Base-by-base conservation (phyloP, 257 asterid genomes). In the Solanum peruvianum region DNA sequence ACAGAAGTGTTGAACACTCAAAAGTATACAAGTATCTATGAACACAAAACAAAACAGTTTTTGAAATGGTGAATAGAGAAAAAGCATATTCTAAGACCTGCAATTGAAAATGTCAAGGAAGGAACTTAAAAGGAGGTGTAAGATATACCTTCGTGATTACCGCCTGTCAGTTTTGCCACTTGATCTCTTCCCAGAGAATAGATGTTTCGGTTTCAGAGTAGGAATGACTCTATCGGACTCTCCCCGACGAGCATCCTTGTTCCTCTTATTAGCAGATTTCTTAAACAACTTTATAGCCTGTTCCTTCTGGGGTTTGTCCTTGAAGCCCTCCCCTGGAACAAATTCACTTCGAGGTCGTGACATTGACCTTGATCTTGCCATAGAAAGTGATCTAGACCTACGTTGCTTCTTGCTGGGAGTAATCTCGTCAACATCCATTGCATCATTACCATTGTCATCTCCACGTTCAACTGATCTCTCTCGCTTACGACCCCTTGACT, bases 211-310 rank as follows among this genome's bases (percentile, higher is more conserved):
- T 83, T 47, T 96, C 89, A 93, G 93, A 52, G 89, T 85, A 86
- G 99, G 98, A 88, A 97, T 96, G 81, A 92, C 95, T 88, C 99
- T 96, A 86, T 97, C 99, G 0, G 94, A 93, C 92, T 95, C 98
- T 89, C 99, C 99, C 84, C 86, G 91, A 9, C 95, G 92, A 52
- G 99, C 99, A 31, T 93, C 93, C 94, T 94, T 96, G 90, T 96
- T 97, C 92, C 98, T 95, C 83, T 90, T 89, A 90, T 89, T 91
- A 82, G 84, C 89, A 25, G 98, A 90, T 33, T 88, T 85, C 91
- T 91, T 92, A n/a, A 93, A 93, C 91, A 93, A 21, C 82, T 93
- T 91, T 7, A 92, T 86, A 37, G 99, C 99, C 93, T 94, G 95
- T 58, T 49, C n/a, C 89, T 94, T 94, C 89, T 96, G 99, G 85